These are phyloP conservation scores for Aureobasidium sp. DNA, from an alignment of 2,329 filamentous ascomycete species.

Conservation along the genomic window DNA sequence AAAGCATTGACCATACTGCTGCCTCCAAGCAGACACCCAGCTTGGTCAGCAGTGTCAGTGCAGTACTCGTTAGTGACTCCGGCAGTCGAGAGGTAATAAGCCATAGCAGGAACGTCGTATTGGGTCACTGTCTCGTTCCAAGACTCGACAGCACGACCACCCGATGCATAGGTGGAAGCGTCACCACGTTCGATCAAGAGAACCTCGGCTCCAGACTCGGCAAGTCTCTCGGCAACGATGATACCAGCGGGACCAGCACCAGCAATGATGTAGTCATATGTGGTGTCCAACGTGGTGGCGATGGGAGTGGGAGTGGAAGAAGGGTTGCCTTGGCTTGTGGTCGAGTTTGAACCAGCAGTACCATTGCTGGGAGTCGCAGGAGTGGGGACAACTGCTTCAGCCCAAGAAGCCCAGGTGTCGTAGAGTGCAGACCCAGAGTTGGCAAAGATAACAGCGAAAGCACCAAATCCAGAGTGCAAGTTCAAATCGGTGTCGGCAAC, in stretches of 20 bases:
- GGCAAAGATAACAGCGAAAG: conserved; percentile 12
- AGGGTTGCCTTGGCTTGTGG: neutral
- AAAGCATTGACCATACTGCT: conserved; percentile 50
- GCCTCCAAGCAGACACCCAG: conserved; percentile 47
- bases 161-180: conserved; percentile 26
- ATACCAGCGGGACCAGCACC: conserved; percentile 49
- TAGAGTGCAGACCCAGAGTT: conserved; percentile 11
- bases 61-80: conserved; percentile 16
- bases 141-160: conserved; percentile 17
- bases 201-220: conserved; percentile 46
- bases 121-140: conserved; percentile 33
- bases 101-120: conserved; percentile 33
- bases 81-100: conserved; percentile 28
- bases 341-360: neutral
- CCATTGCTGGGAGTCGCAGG: neutral
- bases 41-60: conserved; percentile 24
- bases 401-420: conserved; percentile 15
- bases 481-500: conserved; percentile 4
- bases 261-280: conserved; percentile 34
- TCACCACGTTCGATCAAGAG: conserved; percentile 48
- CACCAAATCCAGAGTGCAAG: conserved; percentile 15
- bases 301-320: neutral
- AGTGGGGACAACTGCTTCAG: neutral
- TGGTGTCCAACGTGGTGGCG: conserved; percentile 4
- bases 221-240: conserved; percentile 46